Percentiles rank a stretch among this genome's conserved stretches.
Conservation (phyloP, 352 stramenopile species). For the Pythium aphanidermatum region DNA sequence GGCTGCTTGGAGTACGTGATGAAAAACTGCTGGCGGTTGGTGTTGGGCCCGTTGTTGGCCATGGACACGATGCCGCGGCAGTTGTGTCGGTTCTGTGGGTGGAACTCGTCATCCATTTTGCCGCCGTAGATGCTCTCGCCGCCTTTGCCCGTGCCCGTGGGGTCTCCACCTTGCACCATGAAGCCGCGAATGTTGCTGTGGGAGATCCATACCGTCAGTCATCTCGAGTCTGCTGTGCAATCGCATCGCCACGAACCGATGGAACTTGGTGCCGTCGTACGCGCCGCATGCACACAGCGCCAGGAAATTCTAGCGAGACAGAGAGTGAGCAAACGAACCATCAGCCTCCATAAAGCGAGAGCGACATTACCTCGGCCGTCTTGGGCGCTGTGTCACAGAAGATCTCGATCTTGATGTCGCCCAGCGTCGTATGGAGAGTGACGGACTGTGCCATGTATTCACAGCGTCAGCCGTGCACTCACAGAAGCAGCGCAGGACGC, state of each 20-base stretch:
- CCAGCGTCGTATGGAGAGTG: conserved; percentile 93
- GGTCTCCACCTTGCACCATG: conserved; percentile 88
- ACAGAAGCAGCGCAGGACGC: conserved; percentile 1
- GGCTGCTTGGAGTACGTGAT: conserved; percentile 96
- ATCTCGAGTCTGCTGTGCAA: too few relatives aligned
- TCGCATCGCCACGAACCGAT: conserved; percentile 54
- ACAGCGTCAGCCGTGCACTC: conserved; percentile 7
- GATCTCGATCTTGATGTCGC: conserved; percentile 96
- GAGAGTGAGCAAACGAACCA: conserved; percentile 5
- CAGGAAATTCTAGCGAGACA: conserved; percentile 90
- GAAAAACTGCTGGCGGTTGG: conserved; percentile 97
- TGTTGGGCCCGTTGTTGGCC: conserved; percentile 90
- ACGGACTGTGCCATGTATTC: conserved; percentile 56
- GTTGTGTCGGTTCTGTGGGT: conserved; percentile 87
- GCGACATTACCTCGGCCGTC: conserved; percentile 59
- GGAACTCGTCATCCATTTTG: conserved; percentile 90
- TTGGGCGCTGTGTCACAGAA: conserved; percentile 92
- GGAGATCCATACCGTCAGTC: too few relatives aligned
- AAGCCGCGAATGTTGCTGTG: conserved; percentile 85
- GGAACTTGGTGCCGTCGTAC: conserved; percentile 90
- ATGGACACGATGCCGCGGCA: conserved; percentile 89
- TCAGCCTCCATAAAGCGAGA: background rate
- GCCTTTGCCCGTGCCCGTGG: conserved; percentile 88
- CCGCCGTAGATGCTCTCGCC: conserved; percentile 89
- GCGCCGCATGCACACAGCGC: conserved; percentile 89